A percentile compares a stretch with the other conserved stretches of the same genome.
Evolutionary conservation across 352 stramenopile species (phyloP).

Genomic region (Pythium brachiatum): DNA sequence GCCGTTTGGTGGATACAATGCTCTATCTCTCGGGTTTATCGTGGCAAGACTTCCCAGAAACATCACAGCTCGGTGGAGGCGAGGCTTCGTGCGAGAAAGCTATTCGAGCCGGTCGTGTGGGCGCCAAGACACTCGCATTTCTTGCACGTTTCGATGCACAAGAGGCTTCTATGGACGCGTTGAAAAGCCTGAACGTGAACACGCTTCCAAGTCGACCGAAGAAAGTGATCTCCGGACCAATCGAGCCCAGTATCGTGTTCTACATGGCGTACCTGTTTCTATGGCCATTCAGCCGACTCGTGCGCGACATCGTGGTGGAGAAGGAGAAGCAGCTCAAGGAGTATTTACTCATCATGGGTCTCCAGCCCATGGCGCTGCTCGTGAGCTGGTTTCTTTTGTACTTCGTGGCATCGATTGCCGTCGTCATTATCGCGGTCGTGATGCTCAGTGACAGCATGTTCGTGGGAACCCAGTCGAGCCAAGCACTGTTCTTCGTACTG

Average conservation of each 20-base stretch:
- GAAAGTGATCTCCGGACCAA: conserved; percentile 35
- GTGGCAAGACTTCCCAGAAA: conserved; percentile 47
- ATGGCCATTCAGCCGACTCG: conserved; percentile 82
- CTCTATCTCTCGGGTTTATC: conserved; percentile 31
- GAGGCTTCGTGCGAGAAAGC: conserved; percentile 25
- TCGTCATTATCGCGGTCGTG: conserved; percentile 48
- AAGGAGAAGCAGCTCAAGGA: conserved; percentile 90
- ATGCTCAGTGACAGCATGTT: conserved; percentile 72
- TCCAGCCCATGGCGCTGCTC: conserved; percentile 67
- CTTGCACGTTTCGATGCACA: conserved; percentile 36
- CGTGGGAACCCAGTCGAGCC: conserved; percentile 33
- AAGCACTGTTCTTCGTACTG: conserved; percentile 56
- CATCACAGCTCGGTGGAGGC: conserved; percentile 34
- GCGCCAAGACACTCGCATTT: conserved; percentile 34
- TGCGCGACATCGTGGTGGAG: conserved; percentile 86
- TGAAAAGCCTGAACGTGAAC: conserved; percentile 41
- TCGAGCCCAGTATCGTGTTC: conserved; percentile 70
- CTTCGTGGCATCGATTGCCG: conserved; percentile 52
- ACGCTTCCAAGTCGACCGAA: conserved; percentile 43
- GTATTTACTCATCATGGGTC: conserved; percentile 88
- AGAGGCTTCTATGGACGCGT: conserved; percentile 30
- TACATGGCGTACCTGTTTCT: conserved; percentile 79
- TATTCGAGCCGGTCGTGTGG: conserved; percentile 28
- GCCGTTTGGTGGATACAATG: conserved; percentile 46
- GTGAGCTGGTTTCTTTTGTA: conserved; percentile 83